phyloP scores from a whole-genome alignment of 495 filamentous ascomycete genomes.

The Aspergillus egyptiacus region DNA sequence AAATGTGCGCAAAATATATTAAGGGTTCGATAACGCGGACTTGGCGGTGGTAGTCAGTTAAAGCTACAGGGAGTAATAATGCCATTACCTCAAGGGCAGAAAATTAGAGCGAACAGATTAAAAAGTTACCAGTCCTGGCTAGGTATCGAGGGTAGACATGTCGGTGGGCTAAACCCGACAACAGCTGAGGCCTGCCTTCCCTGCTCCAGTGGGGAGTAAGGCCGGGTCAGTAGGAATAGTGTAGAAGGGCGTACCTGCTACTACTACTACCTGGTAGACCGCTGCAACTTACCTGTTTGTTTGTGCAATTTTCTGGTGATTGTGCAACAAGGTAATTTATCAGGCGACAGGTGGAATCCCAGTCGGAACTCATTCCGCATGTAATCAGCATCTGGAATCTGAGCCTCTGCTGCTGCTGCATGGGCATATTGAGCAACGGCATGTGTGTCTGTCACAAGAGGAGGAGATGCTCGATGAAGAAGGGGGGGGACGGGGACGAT shows the following conservation, averaged over 20 bases:
- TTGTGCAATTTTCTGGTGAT: background rate
- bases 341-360: conserved; percentile 5
- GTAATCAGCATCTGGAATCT: background rate
- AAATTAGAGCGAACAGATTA: background rate
- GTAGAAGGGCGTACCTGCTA: background rate
- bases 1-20: background rate
- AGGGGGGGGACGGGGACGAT: no score
- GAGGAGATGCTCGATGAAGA: background rate
- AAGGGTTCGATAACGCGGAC: conserved; percentile 1
- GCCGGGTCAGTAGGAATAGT: background rate
- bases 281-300: no score
- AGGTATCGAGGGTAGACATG: no score
- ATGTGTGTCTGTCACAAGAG: background rate
- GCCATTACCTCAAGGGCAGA: background rate
- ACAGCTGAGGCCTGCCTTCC: background rate
- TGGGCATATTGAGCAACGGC: background rate
- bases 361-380: conserved; percentile 7
- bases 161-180: no score
- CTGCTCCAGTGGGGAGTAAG: conserved; percentile 2
- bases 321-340: conserved; percentile 3
- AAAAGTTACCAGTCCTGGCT: no score
- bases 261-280: no score
- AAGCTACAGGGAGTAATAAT: background rate
- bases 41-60: background rate
- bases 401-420: background rate